A percentile compares a stretch with the other conserved stretches of the same genome.
Evolutionary conservation across 129 eudicot species (phyloP).

Genomic region (Arctium minus): DNA sequence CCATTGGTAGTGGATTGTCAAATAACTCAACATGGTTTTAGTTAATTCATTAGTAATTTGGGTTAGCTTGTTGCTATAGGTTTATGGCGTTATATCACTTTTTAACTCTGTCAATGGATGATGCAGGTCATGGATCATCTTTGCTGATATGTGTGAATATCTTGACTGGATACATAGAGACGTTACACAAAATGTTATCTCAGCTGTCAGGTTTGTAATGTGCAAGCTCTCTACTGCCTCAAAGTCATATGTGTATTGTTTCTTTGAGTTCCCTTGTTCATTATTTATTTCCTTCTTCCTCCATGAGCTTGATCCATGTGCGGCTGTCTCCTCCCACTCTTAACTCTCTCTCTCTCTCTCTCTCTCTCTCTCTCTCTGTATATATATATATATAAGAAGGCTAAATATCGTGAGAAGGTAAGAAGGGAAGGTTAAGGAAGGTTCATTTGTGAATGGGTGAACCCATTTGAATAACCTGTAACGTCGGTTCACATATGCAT

Average conservation of each 20-base stretch:
- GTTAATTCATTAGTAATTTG: background rate
- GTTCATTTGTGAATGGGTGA: no score
- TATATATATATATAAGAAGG: no score
- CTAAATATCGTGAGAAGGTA: no score
- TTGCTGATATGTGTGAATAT: constrained; percentile 84
- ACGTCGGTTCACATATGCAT: no score
- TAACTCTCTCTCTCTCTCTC: background rate
- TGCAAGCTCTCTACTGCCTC: background rate
- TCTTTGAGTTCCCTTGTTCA: background rate
- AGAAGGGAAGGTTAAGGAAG: no score
- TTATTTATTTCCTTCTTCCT: background rate
- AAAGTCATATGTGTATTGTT: background rate
- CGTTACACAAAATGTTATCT: constrained; percentile 79
- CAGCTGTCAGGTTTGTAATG: constrained; percentile 75
- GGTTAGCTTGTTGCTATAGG: background rate
- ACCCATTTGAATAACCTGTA: no score
- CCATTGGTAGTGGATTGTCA: background rate
- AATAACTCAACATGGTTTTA: background rate
- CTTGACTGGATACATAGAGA: constrained; percentile 89
- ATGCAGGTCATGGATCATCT: constrained; percentile 95
- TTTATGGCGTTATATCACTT: background rate
- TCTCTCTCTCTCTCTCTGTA: no score
- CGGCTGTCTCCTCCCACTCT: background rate
- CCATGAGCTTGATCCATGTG: background rate
- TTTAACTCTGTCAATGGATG: constrained; percentile 14